Base-by-base conservation (phyloP, 1,284 basidiomycete species). In the Fomitopsis pinicola region DNA sequence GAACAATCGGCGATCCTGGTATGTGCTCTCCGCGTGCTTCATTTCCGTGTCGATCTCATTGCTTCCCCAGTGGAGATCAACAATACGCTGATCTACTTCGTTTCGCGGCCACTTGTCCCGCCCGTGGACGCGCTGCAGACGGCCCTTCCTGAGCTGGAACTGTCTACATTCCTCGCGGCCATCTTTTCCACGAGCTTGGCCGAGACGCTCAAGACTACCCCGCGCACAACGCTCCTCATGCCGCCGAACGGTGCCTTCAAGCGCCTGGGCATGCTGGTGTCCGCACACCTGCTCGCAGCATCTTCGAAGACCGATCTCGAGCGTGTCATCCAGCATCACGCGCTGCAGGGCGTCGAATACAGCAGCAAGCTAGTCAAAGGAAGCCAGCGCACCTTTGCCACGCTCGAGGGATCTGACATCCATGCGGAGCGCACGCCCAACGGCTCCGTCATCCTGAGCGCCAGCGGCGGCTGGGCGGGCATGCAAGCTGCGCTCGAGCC, bases 231-330 rank as follows among this genome's bases (percentile, higher is more conserved):
- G 1, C 85, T 95, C 64, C 84, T 99, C 50, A 87, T 97, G 28
- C 97, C 97, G 0, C 87, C 85, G 46, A 98, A 99, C 71, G 75
- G 80, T 33, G 97, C 95, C 0, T 99, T 98, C 78, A 85, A 86
- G 64, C 83, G 88, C 1, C 82, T 98, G 3, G 97, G 97, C 6
- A 67, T 80, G 59, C 82, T 99, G 42, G 90, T 94, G 61, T 95
- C 92, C 79, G 85, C 86, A 35, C 95, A 98, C 73, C 82, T 98
- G 14, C 84, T 98, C 12, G 83, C 88, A 0, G 82, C 88, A 14
- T 82, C 86, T 26, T 84, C 91, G 6, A 92, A 90, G 71, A 74
- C 83, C 57, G 94, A 98, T 71, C 76, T 98, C 52, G 85, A 91
- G 67, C 85, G 84, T 38, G 87, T 98, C 30, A 82, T 99, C 56